These are phyloP conservation scores for Monosporascus cannonballus DNA, from an alignment of 2,329 filamentous ascomycete species.

Conservation along the genomic window DNA sequence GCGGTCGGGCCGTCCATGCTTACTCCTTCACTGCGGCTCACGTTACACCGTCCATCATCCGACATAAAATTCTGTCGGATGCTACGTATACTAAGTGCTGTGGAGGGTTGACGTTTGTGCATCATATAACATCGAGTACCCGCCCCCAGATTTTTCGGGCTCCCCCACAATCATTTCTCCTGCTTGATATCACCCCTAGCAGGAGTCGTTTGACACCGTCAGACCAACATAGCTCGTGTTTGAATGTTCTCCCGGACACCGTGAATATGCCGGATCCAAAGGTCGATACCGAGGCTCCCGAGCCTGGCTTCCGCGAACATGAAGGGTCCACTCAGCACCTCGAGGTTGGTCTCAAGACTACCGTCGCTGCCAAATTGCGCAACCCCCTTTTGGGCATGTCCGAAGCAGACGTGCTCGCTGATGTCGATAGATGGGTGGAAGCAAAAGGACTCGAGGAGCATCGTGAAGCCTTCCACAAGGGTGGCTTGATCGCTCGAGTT, in stretches of 20 bases:
- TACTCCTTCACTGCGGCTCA: background rate
- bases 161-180: background rate
- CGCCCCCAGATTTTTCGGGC: background rate
- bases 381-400: constrained; percentile 8
- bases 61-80: background rate
- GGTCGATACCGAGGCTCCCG: constrained; percentile 2
- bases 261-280: constrained; percentile 3
- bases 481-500: constrained; percentile 15
- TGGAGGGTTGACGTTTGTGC: background rate
- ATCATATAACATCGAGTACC: background rate
- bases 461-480: constrained; percentile 18
- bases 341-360: background rate
- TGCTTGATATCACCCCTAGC: background rate
- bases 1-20: background rate
- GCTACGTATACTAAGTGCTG: background rate
- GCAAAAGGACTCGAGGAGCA: constrained; percentile 27
- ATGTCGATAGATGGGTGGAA: constrained; percentile 31
- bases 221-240: background rate
- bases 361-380: constrained; percentile 2
- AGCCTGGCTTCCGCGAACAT: background rate
- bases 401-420: constrained; percentile 12
- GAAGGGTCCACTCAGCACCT: background rate
- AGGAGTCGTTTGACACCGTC: background rate
- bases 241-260: background rate
- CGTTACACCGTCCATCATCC: background rate